Evolutionary conservation across 352 stramenopile genomes (phyloP).

Genomic region (Halophytophthora batemanensis): DNA sequence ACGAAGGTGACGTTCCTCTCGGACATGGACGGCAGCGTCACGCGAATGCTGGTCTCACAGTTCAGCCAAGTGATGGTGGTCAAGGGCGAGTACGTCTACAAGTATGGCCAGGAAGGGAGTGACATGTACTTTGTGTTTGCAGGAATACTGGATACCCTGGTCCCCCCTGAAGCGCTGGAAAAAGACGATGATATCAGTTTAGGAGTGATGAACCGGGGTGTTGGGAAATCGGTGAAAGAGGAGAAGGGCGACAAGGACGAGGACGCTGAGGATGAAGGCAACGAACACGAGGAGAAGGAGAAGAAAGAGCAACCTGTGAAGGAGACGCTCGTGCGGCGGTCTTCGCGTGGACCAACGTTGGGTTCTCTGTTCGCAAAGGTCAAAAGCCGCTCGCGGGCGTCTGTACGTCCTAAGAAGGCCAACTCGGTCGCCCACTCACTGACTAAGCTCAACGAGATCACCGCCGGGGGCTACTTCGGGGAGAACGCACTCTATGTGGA

Average conservation of each 20-base stretch:
- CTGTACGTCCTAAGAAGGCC: constrained; percentile 3
- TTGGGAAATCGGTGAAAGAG: constrained; percentile 1
- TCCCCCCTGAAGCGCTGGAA: constrained; percentile 36
- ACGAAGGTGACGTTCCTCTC: constrained; percentile 59
- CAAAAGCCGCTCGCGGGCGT: too few species aligned
- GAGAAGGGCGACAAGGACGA: constrained; percentile 4
- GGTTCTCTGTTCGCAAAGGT: too few species aligned
- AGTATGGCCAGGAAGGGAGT: constrained; percentile 51
- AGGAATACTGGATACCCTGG: constrained; percentile 42
- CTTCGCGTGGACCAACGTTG: too few species aligned
- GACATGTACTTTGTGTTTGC: constrained; percentile 83
- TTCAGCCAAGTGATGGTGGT: constrained; percentile 65
- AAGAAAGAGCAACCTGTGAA: not conserved
- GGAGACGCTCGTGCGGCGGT: too few species aligned
- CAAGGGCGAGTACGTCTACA: constrained; percentile 63
- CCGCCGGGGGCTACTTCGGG: constrained; percentile 55
- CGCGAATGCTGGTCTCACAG: constrained; percentile 64
- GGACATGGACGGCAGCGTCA: constrained; percentile 53
- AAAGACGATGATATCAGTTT: constrained; percentile 9
- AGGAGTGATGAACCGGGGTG: constrained; percentile 1
- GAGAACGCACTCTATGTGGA: constrained; percentile 71
- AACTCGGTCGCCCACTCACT: constrained; percentile 22
- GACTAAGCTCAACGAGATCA: constrained; percentile 54
- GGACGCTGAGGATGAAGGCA: constrained; percentile 22
- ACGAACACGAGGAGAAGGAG: constrained; percentile 5